Evolutionary conservation across 768 basidiomycete species (phyloP).

Genomic region (Lentinula lateritia): DNA sequence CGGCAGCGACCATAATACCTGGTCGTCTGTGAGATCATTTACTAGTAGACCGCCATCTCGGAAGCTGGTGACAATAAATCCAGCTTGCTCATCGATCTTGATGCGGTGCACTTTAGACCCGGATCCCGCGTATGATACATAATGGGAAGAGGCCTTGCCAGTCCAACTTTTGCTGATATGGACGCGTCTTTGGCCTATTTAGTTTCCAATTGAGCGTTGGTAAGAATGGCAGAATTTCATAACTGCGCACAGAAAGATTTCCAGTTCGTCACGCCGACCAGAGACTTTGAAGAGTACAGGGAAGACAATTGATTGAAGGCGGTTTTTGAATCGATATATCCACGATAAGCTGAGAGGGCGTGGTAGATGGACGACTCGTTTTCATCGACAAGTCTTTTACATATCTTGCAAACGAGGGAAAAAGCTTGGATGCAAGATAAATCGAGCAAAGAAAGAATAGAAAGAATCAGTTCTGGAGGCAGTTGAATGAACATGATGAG

Average conservation of each 20-base stretch:
- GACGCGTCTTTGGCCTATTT: slow-evolving; percentile 38
- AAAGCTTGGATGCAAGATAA: slow-evolving; percentile 34
- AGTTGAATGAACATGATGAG: slow-evolving; percentile 33
- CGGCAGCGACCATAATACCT: slow-evolving; percentile 59
- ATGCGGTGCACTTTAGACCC: slow-evolving; percentile 57
- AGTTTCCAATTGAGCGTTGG: slow-evolving; percentile 2
- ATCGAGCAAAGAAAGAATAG: slow-evolving; percentile 44
- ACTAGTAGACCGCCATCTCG: slow-evolving; percentile 53
- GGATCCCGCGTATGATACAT: slow-evolving; percentile 26
- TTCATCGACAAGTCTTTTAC: slow-evolving; percentile 38
- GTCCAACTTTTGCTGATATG: slow-evolving; percentile 49
- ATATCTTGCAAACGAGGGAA: slow-evolving; percentile 34
- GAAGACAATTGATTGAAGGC: slow-evolving; percentile 24
- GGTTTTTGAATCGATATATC: slow-evolving; percentile 29
- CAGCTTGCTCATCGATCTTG: slow-evolving; percentile 64
- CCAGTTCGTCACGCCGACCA: slow-evolving; percentile 43
- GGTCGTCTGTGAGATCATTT: slow-evolving; percentile 42
- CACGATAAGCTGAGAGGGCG: slow-evolving; percentile 47
- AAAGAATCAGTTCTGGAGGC: slow-evolving; percentile 54
- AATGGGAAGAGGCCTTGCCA: slow-evolving; percentile 39
- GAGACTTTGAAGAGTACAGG: slow-evolving; percentile 26
- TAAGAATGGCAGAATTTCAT: slow-evolving; percentile 1
- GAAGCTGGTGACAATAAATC: slow-evolving; percentile 56
- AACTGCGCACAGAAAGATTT: slow-evolving; percentile 51
- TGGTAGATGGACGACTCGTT: slow-evolving; percentile 55